Conservation (phyloP, 306 rosid genomes). For the peach (Prunus persica) region DNA sequence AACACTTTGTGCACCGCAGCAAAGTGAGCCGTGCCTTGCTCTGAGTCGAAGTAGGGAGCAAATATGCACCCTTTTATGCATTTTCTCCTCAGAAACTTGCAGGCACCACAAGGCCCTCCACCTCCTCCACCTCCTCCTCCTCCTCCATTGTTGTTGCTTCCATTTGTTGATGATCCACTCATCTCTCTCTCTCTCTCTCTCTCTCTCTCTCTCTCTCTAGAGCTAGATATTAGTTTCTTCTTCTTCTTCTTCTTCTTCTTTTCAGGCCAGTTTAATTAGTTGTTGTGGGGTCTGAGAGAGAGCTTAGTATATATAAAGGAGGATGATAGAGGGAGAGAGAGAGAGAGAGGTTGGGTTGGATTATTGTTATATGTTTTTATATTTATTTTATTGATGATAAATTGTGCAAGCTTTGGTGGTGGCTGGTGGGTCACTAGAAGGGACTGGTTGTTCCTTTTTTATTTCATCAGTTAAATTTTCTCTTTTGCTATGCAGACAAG, state of each 20-base stretch:
- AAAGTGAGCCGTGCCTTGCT: conserved; percentile 77
- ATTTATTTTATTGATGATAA: conserved; percentile 18
- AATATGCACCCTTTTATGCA: conserved; percentile 84
- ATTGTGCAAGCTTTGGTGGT: conserved; percentile 22
- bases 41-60: conserved; percentile 86
- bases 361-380: not conserved
- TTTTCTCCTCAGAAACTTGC: conserved; percentile 80
- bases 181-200: not conserved
- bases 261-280: conserved; percentile 8
- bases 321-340: not conserved
- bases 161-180: conserved; percentile 27
- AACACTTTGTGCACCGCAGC: conserved; percentile 94
- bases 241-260: conserved; percentile 17
- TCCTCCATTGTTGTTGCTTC: conserved; percentile 22
- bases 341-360: not conserved
- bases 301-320: not conserved
- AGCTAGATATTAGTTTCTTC: conserved; percentile 4
- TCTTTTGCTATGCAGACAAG: conserved; percentile 2
- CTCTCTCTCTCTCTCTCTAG: conserved; percentile 1
- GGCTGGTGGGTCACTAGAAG: conserved; percentile 59
- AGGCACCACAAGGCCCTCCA: conserved; percentile 92
- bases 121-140: conserved; percentile 34
- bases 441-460: conserved; percentile 7
- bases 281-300: conserved; percentile 31
- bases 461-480: not conserved